Base-by-base conservation (phyloP, 2,329 filamentous ascomycete species). In the Fonsecaea pedrosoi region DNA sequence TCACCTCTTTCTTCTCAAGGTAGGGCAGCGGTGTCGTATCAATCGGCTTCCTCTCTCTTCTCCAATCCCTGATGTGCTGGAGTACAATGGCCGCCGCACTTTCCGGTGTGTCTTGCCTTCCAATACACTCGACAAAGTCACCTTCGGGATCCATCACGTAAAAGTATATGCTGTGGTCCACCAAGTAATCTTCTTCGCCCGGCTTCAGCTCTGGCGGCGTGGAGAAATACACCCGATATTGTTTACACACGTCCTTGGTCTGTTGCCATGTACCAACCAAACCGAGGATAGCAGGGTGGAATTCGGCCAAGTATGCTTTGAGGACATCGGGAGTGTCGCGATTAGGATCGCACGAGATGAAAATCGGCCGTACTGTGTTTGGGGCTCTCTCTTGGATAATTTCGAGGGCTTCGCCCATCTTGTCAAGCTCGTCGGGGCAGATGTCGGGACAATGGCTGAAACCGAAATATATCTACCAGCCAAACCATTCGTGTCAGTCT, bases 91-190 rank as follows among this genome's bases (percentile, higher is more conserved):
- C 89, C 6, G 94, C 91, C 1, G 90, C 95, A 74, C 92, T 87
- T 69, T 95, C 90, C 0, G 94, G 92, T 50, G 92, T 96, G 80
- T 98, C 94, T 81, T 99, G 95, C 69, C 95, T 85, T 18, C 95
- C 95, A 75, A 99, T 89, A 12, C 94, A 96, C 82, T 99, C 96
- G 34, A 99, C 94, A 79, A 99, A 99, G 78, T 99, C 94, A 21
- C 94, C 94, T 73, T 98, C 94, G 0, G 95, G 95, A 78, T 98
- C 95, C 95, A 99, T 99, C 73, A 99, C 82, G 79, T 99, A 99
- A 76, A 99, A 99, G 84, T 99, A 99, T 73, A 99, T 99, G 79
- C 93, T 97, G 82, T 99, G 95, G 79, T 99, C 95, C 12, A 99
- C 95, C 74, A 99, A 80, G 78, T 99, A 99, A 79, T 99, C 95